Percentiles rank a stretch among this genome's conserved stretches.
These are phyloP conservation scores for Cicer arietinum DNA, from an alignment of 306 rosid genomes.

Conservation along the genomic window DNA sequence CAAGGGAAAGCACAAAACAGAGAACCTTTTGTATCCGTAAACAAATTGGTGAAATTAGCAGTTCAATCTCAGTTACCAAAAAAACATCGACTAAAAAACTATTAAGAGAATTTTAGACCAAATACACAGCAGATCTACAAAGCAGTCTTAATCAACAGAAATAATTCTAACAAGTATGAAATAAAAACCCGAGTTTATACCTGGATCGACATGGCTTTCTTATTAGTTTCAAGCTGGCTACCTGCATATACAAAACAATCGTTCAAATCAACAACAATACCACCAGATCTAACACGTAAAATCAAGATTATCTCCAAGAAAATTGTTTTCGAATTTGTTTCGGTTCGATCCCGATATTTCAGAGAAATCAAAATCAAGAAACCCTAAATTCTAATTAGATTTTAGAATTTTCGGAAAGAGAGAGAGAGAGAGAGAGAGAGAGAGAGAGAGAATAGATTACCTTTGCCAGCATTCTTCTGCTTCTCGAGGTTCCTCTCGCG, in stretches of 20 bases:
- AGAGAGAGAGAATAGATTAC: constrained; percentile 37
- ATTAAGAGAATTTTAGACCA: not conserved
- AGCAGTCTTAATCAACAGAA: not conserved
- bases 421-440: not conserved
- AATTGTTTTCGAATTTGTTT: not conserved
- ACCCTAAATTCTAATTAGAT: not conserved
- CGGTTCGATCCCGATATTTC: not conserved
- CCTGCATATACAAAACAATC: constrained; percentile 50
- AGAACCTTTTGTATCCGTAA: not conserved
- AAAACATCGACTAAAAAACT: not conserved
- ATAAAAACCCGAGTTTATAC: constrained; percentile 40
- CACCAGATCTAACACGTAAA: constrained; percentile 41
- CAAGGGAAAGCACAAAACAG: not conserved
- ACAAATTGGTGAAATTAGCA: not conserved
- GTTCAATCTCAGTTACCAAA: not conserved
- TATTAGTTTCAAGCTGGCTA: constrained; percentile 88
- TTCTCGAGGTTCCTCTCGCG: constrained; percentile 88
- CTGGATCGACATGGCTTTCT: constrained; percentile 88
- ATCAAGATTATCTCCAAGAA: constrained; percentile 13
- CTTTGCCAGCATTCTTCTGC: constrained; percentile 57
- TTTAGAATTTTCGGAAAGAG: not conserved
- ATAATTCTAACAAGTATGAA: not conserved
- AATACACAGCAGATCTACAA: not conserved
- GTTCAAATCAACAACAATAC: constrained; percentile 2
- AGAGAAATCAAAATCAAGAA: constrained; percentile 1